phyloP scores from a whole-genome alignment of 2,329 filamentous ascomycete species.

The Sclerotiophoma versabilis region DNA sequence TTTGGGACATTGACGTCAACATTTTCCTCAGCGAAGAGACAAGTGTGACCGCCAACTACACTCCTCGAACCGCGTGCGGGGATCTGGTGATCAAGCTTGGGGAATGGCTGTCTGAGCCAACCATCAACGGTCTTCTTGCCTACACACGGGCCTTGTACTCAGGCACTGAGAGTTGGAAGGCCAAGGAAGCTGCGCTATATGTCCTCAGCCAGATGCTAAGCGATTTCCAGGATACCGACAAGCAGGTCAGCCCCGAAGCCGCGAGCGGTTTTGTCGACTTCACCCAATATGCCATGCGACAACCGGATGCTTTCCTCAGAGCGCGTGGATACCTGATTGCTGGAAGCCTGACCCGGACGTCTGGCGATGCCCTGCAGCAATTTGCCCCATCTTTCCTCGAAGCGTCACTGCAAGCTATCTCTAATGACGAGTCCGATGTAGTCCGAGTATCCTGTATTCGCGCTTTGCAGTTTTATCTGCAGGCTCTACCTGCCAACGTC shows the following conservation, averaged over 20 bases:
- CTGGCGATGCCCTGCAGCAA: slow-evolving; percentile 61
- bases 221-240: slow-evolving; percentile 81
- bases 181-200: slow-evolving; percentile 82
- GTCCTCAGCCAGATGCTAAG: slow-evolving; percentile 83
- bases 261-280: slow-evolving; percentile 80
- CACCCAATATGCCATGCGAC: slow-evolving; percentile 77
- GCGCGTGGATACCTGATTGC: slow-evolving; percentile 88
- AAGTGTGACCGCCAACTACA: slow-evolving; percentile 94
- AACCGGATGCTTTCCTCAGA: slow-evolving; percentile 76
- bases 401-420: slow-evolving; percentile 76
- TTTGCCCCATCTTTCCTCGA: slow-evolving; percentile 71
- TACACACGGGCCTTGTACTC: slow-evolving; percentile 79
- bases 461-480: slow-evolving; percentile 74
- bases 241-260: slow-evolving; percentile 72
- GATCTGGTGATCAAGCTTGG: slow-evolving; percentile 92
- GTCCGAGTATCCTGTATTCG: slow-evolving; percentile 93
- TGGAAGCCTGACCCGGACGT: slow-evolving; percentile 76
- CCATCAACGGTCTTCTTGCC: slow-evolving; percentile 78
- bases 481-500: slow-evolving; percentile 58
- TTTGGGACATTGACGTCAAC: slow-evolving; percentile 97
- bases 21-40: slow-evolving; percentile 95
- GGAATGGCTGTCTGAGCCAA: slow-evolving; percentile 81
- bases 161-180: slow-evolving; percentile 63
- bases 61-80: slow-evolving; percentile 87
- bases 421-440: slow-evolving; percentile 79